Percentiles rank a stretch among this genome's conserved stretches.
Conservation (phyloP, 192 early-diverging fungal species). For the Dimargaris verticillata region DNA sequence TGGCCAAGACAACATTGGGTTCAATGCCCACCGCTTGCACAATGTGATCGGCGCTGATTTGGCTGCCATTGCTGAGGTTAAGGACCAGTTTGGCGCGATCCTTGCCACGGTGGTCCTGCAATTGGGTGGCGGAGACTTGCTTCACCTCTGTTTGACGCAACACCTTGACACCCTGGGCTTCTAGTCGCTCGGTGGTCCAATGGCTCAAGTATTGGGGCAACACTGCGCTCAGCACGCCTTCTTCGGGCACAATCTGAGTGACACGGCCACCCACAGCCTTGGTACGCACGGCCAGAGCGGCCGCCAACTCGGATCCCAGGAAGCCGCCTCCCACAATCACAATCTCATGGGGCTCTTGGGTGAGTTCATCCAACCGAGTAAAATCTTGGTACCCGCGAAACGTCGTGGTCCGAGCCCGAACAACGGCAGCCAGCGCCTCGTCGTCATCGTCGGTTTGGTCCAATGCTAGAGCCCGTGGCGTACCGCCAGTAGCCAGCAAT, state of each 20-base stretch:
- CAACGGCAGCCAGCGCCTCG: constrained; percentile 14
- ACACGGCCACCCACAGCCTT: constrained; percentile 18
- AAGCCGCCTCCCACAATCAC: constrained; percentile 46
- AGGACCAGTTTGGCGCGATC: constrained; percentile 24
- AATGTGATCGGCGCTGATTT: constrained; percentile 35
- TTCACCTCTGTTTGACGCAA: constrained; percentile 23
- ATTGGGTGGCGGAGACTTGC: constrained; percentile 13
- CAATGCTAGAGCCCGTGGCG: constrained; percentile 25
- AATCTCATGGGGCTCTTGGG: constrained; percentile 27
- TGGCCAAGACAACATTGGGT: constrained; percentile 37
- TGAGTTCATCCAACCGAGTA: constrained; percentile 24
- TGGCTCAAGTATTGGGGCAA: constrained; percentile 44
- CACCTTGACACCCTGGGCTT: constrained; percentile 32
- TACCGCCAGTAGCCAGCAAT: constrained; percentile 42
- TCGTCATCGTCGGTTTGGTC: background rate
- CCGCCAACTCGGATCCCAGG: constrained; percentile 43
- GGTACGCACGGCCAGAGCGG: constrained; percentile 32
- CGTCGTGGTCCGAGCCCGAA: constrained; percentile 24
- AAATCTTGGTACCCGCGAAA: constrained; percentile 42
- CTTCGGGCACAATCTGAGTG: constrained; percentile 46
- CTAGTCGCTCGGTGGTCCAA: constrained; percentile 38
- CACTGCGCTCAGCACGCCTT: constrained; percentile 36
- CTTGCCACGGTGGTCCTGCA: background rate
- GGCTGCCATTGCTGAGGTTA: constrained; percentile 22
- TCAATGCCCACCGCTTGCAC: constrained; percentile 42